Conservation (phyloP, 176 grass and related monocot species). For the Elaeis guineensis region DNA sequence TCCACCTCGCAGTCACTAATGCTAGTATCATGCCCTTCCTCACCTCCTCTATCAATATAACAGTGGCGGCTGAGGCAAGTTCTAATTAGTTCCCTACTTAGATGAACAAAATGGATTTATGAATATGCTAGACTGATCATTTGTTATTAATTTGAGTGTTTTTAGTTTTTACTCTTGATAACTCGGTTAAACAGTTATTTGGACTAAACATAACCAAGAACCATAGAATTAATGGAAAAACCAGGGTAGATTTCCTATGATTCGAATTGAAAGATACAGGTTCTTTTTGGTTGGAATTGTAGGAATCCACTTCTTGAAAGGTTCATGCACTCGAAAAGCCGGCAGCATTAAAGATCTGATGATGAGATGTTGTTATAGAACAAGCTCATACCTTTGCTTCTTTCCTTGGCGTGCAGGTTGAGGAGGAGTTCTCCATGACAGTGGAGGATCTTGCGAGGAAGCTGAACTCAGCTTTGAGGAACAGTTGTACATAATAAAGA, state of each 20-base stretch:
- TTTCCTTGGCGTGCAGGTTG: constrained; percentile 39
- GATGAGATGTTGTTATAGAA: constrained; percentile 9
- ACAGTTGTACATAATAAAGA: no score
- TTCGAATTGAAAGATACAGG: no score
- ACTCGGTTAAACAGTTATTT: no score
- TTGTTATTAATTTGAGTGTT: constrained; percentile 2
- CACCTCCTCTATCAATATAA: constrained; percentile 40
- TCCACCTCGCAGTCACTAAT: constrained; percentile 43
- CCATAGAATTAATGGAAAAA: no score
- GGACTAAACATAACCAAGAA: no score
- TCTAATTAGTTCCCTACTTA: constrained; percentile 18
- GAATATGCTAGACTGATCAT: no score
- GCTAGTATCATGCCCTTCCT: constrained; percentile 39
- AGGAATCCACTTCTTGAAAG: no score
- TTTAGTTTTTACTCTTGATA: not conserved
- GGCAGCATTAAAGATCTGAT: not conserved
- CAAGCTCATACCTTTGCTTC: constrained; percentile 4
- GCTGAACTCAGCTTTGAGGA: constrained; percentile 32
- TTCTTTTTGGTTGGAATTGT: no score
- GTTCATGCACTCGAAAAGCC: no score
- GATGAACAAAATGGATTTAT: constrained; percentile 10
- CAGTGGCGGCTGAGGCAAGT: constrained; percentile 40
- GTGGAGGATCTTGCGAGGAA: constrained; percentile 44
- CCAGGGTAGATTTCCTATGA: no score
- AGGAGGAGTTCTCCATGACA: constrained; percentile 47